A percentile compares a stretch with the other conserved stretches of the same genome.
These are phyloP conservation scores for Geotrichum phurueaensis DNA, from an alignment of 1,139 yeast species.

Conservation along the genomic window DNA sequence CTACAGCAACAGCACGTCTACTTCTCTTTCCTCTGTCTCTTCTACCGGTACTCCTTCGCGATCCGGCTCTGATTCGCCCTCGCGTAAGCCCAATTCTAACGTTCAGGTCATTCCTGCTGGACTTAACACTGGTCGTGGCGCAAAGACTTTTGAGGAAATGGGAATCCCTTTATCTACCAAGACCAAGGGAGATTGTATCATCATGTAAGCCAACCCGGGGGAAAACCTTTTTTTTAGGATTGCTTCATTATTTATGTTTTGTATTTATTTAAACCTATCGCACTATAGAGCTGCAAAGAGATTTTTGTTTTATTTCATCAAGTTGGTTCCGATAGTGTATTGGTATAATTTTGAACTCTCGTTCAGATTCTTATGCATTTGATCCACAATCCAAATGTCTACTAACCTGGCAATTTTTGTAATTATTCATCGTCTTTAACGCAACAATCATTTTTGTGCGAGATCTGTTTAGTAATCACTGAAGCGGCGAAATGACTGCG, in stretches of 20 bases:
- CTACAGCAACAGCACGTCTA: constrained; percentile 2
- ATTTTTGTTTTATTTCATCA: no score
- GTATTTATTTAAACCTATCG: background rate
- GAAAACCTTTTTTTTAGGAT: background rate
- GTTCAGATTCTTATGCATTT: no score
- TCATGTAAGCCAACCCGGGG: constrained; percentile 25
- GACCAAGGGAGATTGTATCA: constrained; percentile 29
- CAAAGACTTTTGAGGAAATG: constrained; percentile 46
- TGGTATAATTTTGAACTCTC: no score
- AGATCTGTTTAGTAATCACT: no score
- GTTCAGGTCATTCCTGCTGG: constrained; percentile 10
- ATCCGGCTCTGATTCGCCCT: constrained; percentile 5
- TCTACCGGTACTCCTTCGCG: constrained; percentile 2
- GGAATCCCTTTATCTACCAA: constrained; percentile 28
- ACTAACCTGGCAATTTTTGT: no score
- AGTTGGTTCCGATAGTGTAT: no score
- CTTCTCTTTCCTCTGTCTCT: constrained; percentile 1
- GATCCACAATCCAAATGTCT: no score
- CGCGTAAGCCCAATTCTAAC: constrained; percentile 2
- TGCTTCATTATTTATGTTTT: background rate
- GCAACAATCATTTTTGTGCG: no score
- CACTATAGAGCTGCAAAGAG: background rate
- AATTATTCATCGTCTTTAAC: no score
- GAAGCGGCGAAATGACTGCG: no score
- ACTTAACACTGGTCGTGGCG: constrained; percentile 40